A percentile compares a stretch with the other conserved stretches of the same genome.
phyloP scores from a whole-genome alignment of 2,329 filamentous ascomycete genomes.

The Fusarium citri region DNA sequence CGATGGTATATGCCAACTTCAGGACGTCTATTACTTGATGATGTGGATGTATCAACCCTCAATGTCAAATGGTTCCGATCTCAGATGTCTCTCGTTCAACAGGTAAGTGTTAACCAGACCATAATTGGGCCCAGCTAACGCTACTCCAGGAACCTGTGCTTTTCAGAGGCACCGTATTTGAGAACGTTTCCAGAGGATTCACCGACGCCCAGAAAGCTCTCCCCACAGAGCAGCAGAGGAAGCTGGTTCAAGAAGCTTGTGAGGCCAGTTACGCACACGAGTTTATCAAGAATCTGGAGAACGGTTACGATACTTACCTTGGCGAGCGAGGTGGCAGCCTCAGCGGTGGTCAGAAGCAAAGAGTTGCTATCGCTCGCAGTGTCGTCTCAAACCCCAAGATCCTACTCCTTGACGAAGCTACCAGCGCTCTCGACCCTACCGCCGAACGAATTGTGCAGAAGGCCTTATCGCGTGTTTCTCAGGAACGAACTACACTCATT shows the following conservation, averaged over 20 bases:
- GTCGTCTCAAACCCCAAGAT: slow-evolving; percentile 70
- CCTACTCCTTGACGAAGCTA: slow-evolving; percentile 74
- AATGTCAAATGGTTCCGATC: slow-evolving; percentile 61
- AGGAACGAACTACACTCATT: slow-evolving; percentile 68
- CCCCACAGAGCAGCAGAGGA: background rate
- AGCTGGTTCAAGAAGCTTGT: slow-evolving; percentile 33
- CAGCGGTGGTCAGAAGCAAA: slow-evolving; percentile 70
- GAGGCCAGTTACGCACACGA: slow-evolving; percentile 40
- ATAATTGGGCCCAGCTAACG: background rate
- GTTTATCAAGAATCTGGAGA: slow-evolving; percentile 39
- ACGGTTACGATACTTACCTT: slow-evolving; percentile 40
- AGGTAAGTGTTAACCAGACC: background rate
- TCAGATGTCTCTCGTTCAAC: slow-evolving; percentile 58
- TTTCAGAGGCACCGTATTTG: slow-evolving; percentile 46
- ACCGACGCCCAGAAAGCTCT: slow-evolving; percentile 23
- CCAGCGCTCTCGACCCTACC: slow-evolving; percentile 61
- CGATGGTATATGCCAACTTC: slow-evolving; percentile 66
- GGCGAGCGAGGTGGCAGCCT: slow-evolving; percentile 41
- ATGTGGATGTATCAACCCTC: slow-evolving; percentile 51
- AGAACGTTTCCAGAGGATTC: slow-evolving; percentile 44
- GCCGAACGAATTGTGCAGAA: slow-evolving; percentile 62
- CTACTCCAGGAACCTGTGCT: slow-evolving; percentile 39
- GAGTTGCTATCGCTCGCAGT: slow-evolving; percentile 72
- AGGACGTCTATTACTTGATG: slow-evolving; percentile 55
- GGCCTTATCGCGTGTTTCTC: slow-evolving; percentile 62